These are phyloP conservation scores for Scutellaria barbata DNA, from an alignment of 257 asterid genomes.

Conservation along the genomic window DNA sequence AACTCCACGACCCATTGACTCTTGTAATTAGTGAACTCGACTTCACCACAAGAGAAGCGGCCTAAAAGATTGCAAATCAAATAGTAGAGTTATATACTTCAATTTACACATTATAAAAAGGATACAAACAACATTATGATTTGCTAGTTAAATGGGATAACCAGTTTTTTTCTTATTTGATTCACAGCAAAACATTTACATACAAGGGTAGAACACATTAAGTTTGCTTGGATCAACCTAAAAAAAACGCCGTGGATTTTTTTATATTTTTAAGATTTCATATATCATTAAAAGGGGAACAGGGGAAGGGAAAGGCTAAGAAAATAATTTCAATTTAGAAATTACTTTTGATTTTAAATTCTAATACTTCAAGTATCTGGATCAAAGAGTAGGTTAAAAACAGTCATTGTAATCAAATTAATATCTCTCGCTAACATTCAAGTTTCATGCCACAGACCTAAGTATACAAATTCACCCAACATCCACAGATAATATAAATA, in stretches of 20 bases:
- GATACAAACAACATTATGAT: neutral
- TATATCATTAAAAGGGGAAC: neutral
- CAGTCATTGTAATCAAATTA: too few species aligned
- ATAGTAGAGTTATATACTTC: neutral
- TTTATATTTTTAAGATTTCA: neutral
- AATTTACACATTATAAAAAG: neutral
- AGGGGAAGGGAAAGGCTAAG: neutral
- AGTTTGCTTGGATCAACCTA: neutral
- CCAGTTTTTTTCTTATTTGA: too few species aligned
- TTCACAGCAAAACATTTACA: neutral
- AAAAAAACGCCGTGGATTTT: neutral
- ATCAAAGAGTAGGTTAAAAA: neutral
- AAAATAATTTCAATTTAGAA: neutral
- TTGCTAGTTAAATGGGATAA: neutral
- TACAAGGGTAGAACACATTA: neutral
- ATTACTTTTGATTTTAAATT: neutral
- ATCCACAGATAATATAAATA: neutral
- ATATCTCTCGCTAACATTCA: too few species aligned
- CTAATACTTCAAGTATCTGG: neutral
- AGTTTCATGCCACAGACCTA: neutral
- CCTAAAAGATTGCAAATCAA: constrained; percentile 5
- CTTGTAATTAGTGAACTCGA: constrained; percentile 13
- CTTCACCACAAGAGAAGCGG: constrained; percentile 2
- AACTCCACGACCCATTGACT: constrained; percentile 76
- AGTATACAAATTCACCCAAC: neutral